A percentile compares a stretch with the other conserved stretches of the same genome.
Evolutionary conservation across 805 yeast genomes (phyloP).

Genomic region (Yamadazyma insecticola): DNA sequence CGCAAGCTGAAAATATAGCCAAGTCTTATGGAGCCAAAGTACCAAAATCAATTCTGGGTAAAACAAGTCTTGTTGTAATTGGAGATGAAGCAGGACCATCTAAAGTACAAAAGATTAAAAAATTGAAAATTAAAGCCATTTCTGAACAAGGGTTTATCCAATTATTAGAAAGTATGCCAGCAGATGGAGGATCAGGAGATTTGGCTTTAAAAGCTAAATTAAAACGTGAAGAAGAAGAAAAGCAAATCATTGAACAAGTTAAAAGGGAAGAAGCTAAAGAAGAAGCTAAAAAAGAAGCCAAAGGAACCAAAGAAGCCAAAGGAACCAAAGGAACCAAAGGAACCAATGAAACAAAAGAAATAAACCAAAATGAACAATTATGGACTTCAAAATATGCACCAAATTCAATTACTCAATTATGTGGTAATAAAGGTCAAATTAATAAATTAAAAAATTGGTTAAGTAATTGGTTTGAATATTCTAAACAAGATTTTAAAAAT

Average conservation of each 20-base stretch:
- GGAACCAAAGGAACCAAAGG: too few relatives aligned
- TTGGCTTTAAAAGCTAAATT: conserved; percentile 68
- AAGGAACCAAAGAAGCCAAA: too few relatives aligned
- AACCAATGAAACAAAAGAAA: conserved; percentile 28
- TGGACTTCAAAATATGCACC: conserved; percentile 98
- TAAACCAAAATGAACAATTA: conserved; percentile 56
- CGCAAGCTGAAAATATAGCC: conserved; percentile 69
- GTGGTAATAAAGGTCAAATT: conserved; percentile 85
- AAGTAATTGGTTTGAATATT: conserved; percentile 61
- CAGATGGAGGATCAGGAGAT: conserved; percentile 84
- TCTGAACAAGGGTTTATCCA: conserved; percentile 82
- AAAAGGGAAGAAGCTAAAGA: conserved; percentile 22
- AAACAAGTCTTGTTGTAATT: conserved; percentile 82
- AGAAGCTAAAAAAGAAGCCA: too few relatives aligned
- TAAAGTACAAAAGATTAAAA: conserved; percentile 78
- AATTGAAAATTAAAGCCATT: conserved; percentile 71
- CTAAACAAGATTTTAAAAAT: conserved; percentile 50
- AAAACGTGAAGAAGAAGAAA: conserved; percentile 68
- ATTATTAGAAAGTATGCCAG: conserved; percentile 75
- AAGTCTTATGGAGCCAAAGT: conserved; percentile 89
- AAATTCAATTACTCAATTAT: conserved; percentile 62
- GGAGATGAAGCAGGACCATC: conserved; percentile 97
- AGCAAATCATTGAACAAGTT: conserved; percentile 42
- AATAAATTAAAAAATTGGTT: conserved; percentile 71
- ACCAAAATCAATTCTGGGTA: conserved; percentile 77